Evolutionary conservation across 177 flowering plant species (phyloP).

Genomic region (Tripterygium wilfordii): DNA sequence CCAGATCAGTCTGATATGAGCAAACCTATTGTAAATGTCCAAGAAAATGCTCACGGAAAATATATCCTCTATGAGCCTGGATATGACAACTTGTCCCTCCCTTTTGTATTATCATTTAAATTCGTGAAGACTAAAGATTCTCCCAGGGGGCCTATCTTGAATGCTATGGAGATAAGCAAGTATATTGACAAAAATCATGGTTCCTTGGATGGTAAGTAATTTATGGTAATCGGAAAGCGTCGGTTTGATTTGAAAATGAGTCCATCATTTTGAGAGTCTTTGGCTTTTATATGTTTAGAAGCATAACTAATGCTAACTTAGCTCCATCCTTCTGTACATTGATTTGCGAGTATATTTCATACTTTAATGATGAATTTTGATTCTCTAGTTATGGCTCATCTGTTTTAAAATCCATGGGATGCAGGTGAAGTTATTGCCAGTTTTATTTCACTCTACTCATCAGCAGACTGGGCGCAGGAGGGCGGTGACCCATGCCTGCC

Average conservation of each 20-base stretch:
- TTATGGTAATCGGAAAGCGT: background rate
- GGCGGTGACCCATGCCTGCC: constrained; percentile 97
- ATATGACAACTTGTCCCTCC: constrained; percentile 65
- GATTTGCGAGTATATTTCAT: too few species aligned
- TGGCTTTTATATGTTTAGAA: too few species aligned
- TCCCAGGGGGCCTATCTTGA: constrained; percentile 80
- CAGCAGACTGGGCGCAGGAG: constrained; percentile 80
- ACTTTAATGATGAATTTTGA: too few species aligned
- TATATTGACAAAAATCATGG: constrained; percentile 73
- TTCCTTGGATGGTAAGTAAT: constrained; percentile 68
- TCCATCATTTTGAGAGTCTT: too few species aligned
- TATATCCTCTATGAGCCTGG: constrained; percentile 91
- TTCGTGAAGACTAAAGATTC: constrained; percentile 78
- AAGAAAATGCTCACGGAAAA: constrained; percentile 92
- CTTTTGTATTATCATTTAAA: constrained; percentile 74
- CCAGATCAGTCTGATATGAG: constrained; percentile 64
- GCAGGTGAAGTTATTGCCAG: constrained; percentile 50
- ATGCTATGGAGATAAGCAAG: constrained; percentile 93
- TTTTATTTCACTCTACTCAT: constrained; percentile 43
- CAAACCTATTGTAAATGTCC: constrained; percentile 74
- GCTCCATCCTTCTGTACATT: too few species aligned
- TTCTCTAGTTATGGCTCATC: background rate
- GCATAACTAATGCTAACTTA: background rate
- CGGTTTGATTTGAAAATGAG: too few species aligned
- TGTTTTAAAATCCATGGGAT: constrained; percentile 18